Percentiles rank a stretch among this genome's conserved stretches.
Evolutionary conservation across 169 alveolate genomes (phyloP).

Genomic region (Eimeria praecox): DNA sequence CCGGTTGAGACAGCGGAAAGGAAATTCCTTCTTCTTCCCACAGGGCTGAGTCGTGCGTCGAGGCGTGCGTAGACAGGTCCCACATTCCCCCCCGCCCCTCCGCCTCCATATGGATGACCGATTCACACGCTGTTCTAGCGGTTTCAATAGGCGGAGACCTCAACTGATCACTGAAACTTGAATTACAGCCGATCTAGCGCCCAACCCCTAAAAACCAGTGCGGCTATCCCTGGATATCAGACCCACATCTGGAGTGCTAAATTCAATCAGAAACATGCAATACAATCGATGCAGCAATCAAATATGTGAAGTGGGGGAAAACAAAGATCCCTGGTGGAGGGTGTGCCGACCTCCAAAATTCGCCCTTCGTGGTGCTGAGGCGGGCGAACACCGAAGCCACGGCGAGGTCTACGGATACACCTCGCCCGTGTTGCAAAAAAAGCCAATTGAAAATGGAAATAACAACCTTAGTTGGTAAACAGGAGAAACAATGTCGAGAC

Average conservation of each 20-base stretch:
- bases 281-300: not conserved
- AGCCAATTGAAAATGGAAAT: not conserved
- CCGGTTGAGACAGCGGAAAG: conserved; percentile 59
- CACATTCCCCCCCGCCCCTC: conserved; percentile 27
- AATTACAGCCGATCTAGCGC: conserved; percentile 22
- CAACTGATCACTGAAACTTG: not conserved
- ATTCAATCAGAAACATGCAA: not conserved
- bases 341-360: not conserved
- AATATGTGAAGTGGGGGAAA: not conserved
- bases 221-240: not conserved
- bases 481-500: conserved; percentile 7
- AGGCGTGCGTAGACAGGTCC: conserved; percentile 31
- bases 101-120: not conserved
- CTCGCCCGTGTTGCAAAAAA: not conserved
- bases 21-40: conserved; percentile 57
- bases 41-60: conserved; percentile 9
- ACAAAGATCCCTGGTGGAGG: not conserved
- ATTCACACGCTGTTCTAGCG: not conserved
- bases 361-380: not conserved
- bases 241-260: not conserved
- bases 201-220: not conserved
- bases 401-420: not conserved
- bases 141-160: not conserved
- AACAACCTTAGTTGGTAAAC: not conserved
- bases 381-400: not conserved